A percentile compares a stretch with the other conserved stretches of the same genome.
Conservation (phyloP, 495 filamentous ascomycete genomes). For the Aspergillus indologenus region DNA sequence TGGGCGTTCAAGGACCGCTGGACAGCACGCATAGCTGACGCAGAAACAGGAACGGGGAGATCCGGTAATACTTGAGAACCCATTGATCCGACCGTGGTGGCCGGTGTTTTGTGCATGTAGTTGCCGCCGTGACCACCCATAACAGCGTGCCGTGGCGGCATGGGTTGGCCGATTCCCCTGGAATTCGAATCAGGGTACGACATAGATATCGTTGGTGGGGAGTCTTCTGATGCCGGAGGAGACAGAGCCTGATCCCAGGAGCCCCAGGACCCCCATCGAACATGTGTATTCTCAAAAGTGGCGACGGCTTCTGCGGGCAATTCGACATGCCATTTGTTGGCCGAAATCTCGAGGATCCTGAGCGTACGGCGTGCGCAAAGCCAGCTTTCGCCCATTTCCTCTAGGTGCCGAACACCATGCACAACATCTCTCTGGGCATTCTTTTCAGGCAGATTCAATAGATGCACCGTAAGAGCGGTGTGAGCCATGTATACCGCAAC, state of each 20-base stretch:
- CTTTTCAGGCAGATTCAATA: constrained; percentile 89
- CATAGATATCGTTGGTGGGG: constrained; percentile 16
- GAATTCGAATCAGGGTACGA: constrained; percentile 18
- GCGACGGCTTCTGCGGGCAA: constrained; percentile 77
- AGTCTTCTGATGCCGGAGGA: constrained; percentile 34
- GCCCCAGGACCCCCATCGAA: constrained; percentile 52
- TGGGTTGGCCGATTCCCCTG: constrained; percentile 14
- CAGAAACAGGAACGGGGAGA: constrained; percentile 18
- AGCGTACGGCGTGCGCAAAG: constrained; percentile 83
- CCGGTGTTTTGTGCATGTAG: constrained; percentile 10
- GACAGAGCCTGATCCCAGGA: constrained; percentile 42
- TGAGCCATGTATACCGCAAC: constrained; percentile 94
- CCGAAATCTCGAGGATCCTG: constrained; percentile 79
- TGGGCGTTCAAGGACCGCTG: constrained; percentile 22
- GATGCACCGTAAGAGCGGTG: constrained; percentile 88
- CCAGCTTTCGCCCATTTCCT: constrained; percentile 96
- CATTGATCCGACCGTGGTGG: constrained; percentile 12
- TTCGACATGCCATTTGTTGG: constrained; percentile 81
- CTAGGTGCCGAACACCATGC: constrained; percentile 86
- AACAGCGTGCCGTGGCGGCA: constrained; percentile 15
- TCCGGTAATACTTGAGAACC: constrained; percentile 19
- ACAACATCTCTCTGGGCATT: constrained; percentile 83
- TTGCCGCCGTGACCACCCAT: constrained; percentile 16
- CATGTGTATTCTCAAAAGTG: constrained; percentile 64
- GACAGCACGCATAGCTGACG: constrained; percentile 23